Evolutionary conservation across 495 filamentous ascomycete genomes (phyloP), one percentile per base, ranked within the genome.

Genomic region (Pyrenopolyporus hunteri): DNA sequence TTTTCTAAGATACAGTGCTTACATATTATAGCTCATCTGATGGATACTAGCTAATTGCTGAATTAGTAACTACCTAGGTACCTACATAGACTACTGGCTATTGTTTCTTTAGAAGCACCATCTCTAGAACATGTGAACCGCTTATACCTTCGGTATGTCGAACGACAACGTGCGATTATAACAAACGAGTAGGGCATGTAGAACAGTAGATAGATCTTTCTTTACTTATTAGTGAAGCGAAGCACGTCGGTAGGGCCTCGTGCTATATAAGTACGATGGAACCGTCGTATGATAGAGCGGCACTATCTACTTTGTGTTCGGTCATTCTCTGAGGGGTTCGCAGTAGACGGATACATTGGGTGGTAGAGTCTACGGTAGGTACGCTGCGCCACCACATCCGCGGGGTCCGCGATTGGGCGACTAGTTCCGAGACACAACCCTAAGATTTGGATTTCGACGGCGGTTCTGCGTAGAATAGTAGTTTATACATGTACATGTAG

Each of bases 341-440:
- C n/a, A n/a, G n/a, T n/a, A n/a, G n/a, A n/a, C n/a, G n/a, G n/a
- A n/a, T n/a, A n/a, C n/a, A n/a, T n/a, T n/a, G n/a, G n/a, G n/a
- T n/a, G n/a, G n/a, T n/a, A n/a, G n/a, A 3, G 42, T 45, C 42
- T 45, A 45, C 42, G 25, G 42, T 45, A 45, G 42, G 42, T 45
- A 45, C 42, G 36, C 46, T 43, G 55, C 36, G 45, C 33, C 43
- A 55, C 58, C 43, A 26, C 8, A 42, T 32, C 58, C 58, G 50
- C 49, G 43, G 19, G 33, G n/a, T 55, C 58, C 58, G 58, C 43
- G 46, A 48, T 55, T 61, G 43, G 48, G 43, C 19, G 14, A 54
- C 49, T 42, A 13, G 33, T n/a, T 45, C 26, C 26, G 9, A 29
- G 26, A 29, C 9, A 6, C 49, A 45, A 26, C 23, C 42, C 42